phyloP scores from a whole-genome alignment of 179 eudicot species.

The Vitellaria paradoxa region DNA sequence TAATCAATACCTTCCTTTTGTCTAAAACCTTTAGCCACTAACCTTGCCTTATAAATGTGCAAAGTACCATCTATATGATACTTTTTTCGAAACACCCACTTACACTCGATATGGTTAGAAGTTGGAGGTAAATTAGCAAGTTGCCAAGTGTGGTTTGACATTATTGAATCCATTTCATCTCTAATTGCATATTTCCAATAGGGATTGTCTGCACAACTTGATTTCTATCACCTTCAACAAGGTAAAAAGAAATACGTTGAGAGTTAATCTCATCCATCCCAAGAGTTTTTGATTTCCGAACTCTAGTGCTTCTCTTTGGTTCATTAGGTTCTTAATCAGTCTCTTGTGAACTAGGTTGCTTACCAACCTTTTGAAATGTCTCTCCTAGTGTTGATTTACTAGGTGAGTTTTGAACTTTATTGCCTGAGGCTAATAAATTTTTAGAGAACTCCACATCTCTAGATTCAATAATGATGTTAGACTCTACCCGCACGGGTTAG shows the following conservation, averaged over 20 bases:
- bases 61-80: not conserved
- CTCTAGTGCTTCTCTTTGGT: not conserved
- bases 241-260: not conserved
- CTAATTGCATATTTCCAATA: not conserved
- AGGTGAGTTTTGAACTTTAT: not conserved
- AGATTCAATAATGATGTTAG: not conserved
- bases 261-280: not conserved
- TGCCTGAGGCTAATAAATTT: not conserved
- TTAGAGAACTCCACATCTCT: not conserved
- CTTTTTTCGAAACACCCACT: constrained; percentile 4
- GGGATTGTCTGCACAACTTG: not conserved
- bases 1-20: constrained; percentile 3
- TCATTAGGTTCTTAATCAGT: not conserved
- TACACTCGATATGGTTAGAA: not conserved
- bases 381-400: no score
- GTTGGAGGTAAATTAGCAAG: not conserved
- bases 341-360: not conserved
- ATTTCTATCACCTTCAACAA: constrained; percentile 1
- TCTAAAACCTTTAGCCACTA: constrained; percentile 7
- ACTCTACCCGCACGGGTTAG: no score
- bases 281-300: not conserved
- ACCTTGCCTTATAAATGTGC: not conserved
- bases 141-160: not conserved
- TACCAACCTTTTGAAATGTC: no score
- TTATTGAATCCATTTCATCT: not conserved